Base-by-base conservation (phyloP, 176 grass and related monocot species). In the Oryza nivara region DNA sequence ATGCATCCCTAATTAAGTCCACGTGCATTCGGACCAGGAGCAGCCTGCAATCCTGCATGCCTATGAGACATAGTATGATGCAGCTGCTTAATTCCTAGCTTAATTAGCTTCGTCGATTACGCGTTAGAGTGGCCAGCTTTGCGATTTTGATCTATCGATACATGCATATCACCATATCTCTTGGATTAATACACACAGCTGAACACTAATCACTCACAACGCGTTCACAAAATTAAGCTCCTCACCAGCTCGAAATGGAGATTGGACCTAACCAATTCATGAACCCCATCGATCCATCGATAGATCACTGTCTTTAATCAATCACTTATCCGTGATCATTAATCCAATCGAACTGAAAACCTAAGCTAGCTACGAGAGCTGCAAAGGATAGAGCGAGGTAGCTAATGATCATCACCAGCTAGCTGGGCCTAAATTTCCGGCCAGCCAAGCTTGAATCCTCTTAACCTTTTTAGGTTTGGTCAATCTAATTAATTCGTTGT, bases 281-380 rank as follows among this genome's bases (percentile, higher is more conserved):
- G 19, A 26, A n/a, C 61, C 25, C 19, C 11, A 65, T 45, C 40
- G 44, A 68, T 54, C 75, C 20, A 11, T n/a, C 26, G 16, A 8
- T 58, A 20, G 52, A 58, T 58, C 52, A 20, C 52, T 52, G 1
- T 52, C 49, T 8, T 20, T 58, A 58, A 58, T 6, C 9, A 22
- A 61, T 61, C 20, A 61, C 0, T 45, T 76, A 40, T 4, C 20
- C 13, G 35, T 30, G 40, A 34, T 56, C 60, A 60, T 74, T n/a
- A 56, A 70, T 30, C 32, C 46, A 74, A 44, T 72, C 46, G 44
- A 76, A 70, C 34, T 36, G 13, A 65, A 76, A 73, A 54, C 80
- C 52, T 58, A 58, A 58, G 52, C 52, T 58, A 20, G 9, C 15
- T 82, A 47, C 36, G 67, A 79, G 6, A 79, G 6, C 48, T 15